These are phyloP conservation scores for Nannochloris sp. DNA, from an alignment of 139 green algal species.

Conservation along the genomic window DNA sequence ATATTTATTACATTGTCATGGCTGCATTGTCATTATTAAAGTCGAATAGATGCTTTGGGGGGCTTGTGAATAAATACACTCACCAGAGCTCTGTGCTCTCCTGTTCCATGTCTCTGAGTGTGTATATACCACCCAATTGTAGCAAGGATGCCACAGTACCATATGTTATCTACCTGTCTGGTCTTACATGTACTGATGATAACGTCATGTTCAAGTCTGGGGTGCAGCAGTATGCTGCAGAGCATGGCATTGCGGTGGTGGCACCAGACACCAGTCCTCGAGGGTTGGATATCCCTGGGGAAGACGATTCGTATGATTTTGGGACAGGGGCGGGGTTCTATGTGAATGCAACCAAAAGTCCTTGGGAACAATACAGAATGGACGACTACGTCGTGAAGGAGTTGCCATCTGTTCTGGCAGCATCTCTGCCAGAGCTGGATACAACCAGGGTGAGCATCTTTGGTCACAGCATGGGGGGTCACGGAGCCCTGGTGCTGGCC, in stretches of 20 bases:
- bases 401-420: conserved; percentile 42
- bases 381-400: conserved; percentile 85
- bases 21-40: too few relatives aligned
- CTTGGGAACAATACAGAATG: conserved; percentile 78
- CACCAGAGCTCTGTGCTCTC: conserved; percentile 47
- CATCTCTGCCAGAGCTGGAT: conserved; percentile 40
- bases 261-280: conserved; percentile 85
- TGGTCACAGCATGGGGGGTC: conserved; percentile 87
- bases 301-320: conserved; percentile 75
- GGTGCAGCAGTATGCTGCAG: conserved; percentile 51
- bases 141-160: conserved; percentile 20
- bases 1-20: too few relatives aligned
- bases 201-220: conserved; percentile 83
- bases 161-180: conserved; percentile 80
- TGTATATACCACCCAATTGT: conserved; percentile 41
- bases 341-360: conserved; percentile 59
- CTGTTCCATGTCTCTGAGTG: conserved; percentile 75
- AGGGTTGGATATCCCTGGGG: conserved; percentile 69
- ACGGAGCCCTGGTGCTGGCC: conserved; percentile 75
- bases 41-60: conserved; percentile 30
- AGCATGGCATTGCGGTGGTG: conserved; percentile 69
- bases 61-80: conserved; percentile 60
- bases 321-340: conserved; percentile 75
- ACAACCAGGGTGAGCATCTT: conserved; percentile 39
- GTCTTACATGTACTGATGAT: conserved; percentile 90